Conservation (phyloP, 768 basidiomycete species). For the Sporobolomyces phaffii region DNA sequence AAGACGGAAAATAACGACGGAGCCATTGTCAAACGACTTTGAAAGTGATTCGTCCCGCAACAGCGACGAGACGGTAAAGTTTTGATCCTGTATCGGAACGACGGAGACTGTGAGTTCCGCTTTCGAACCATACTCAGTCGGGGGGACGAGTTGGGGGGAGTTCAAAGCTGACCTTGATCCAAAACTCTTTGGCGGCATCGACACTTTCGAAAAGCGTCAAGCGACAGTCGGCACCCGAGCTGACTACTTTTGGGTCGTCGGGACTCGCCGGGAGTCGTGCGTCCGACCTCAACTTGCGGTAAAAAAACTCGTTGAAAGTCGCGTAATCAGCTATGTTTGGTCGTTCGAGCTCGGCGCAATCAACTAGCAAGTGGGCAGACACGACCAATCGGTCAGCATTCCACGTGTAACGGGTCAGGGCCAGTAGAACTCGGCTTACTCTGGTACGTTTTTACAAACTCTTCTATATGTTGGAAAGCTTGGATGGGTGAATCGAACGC, state of each 20-base stretch:
- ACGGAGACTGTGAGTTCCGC: no score
- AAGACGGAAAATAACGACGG: constrained; percentile 64
- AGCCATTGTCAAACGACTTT: constrained; percentile 35
- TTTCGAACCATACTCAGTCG: no score
- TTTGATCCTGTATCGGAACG: constrained; percentile 56
- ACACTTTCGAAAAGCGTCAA: constrained; percentile 62
- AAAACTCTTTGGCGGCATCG: constrained; percentile 60
- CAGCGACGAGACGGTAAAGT: constrained; percentile 61
- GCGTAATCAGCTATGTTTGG: constrained; percentile 59
- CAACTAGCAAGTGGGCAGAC: constrained; percentile 42
- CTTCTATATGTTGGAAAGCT: constrained; percentile 46
- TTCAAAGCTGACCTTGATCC: constrained; percentile 47
- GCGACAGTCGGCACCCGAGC: constrained; percentile 67
- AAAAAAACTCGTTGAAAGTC: constrained; percentile 74
- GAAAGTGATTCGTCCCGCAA: constrained; percentile 54
- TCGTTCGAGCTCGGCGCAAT: constrained; percentile 58
- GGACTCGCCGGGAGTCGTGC: constrained; percentile 60
- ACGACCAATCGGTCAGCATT: no score
- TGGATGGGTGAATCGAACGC: constrained; percentile 30
- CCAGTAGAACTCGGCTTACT: constrained; percentile 25
- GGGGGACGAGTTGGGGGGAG: no score
- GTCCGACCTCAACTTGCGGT: constrained; percentile 53
- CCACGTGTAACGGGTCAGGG: neutral
- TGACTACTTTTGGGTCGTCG: constrained; percentile 53
- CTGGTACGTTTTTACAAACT: constrained; percentile 46